Evolutionary conservation across 371 early-diverging fungal genomes (phyloP), one percentile per base, ranked within the genome.

Genomic region (Apophysomyces ossiformis): DNA sequence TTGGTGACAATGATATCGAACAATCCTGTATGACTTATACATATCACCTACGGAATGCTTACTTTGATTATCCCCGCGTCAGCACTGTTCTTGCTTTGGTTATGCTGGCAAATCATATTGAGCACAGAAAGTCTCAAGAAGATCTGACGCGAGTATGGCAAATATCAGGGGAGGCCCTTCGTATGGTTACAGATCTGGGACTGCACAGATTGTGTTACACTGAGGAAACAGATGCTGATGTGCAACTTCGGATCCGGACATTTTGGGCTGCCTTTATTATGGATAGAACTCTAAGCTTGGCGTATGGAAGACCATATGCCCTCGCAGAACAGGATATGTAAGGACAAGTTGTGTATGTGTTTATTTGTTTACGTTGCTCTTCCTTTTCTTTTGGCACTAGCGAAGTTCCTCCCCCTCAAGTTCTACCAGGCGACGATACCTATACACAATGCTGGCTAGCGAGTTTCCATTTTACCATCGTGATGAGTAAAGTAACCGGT

Each of bases 111-210:
- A 62, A 70, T 5, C 68, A 74, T 32, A 37, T 80, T 21, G 79
- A 83, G 43, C 73, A 72, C 35, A 66, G 57, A 8, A 73, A 76
- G 41, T 35, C 54, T 2, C 59, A 64, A 0, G 50, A 70, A 15
- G 60, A 73, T 32, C 59, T 70, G 9, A 70, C 75, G 7, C 65
- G 64, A 16, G 56, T 75, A 12, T 81, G 81, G 84, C 47, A 73
- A 35, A 67, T 74, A 47, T 68, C 79, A 11, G 81, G 83, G 4
- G 74, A 75, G 41, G 81, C 81, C 0, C 70, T 78, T 58, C 69
- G 78, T 5, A 74, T 80, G 73, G 70, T 70, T 7, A 71, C 72
- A 32, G 79, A 83, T 67, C 63, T 83, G 64, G 84, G 81, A 18
- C 71, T 83, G 2, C 58, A 63, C 54, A 56, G 64, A 4, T 15